These are phyloP conservation scores for Paraconiothyrium sp. DNA, from an alignment of 2,329 filamentous ascomycete genomes.

Conservation along the genomic window DNA sequence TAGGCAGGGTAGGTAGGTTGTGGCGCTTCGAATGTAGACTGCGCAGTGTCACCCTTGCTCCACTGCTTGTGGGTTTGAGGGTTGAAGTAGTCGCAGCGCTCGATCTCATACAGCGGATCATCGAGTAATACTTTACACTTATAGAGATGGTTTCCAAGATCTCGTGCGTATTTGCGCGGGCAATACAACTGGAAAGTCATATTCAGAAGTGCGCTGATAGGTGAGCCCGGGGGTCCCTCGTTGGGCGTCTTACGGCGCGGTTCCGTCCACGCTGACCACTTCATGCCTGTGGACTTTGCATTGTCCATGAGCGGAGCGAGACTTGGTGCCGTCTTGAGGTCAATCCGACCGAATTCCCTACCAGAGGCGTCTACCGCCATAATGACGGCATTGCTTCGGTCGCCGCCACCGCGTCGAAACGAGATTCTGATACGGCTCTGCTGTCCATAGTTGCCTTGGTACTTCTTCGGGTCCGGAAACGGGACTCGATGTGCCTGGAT, in stretches of 20 bases:
- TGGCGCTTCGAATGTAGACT: constrained; percentile 25
- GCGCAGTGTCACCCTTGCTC: constrained; percentile 19
- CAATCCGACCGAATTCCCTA: constrained; percentile 78
- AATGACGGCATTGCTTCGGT: constrained; percentile 71
- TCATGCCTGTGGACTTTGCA: constrained; percentile 68
- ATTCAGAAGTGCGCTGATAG: constrained; percentile 45
- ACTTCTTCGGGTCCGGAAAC: constrained; percentile 70
- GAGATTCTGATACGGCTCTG: constrained; percentile 78
- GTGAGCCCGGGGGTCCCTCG: constrained; percentile 58
- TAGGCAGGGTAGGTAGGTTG: constrained; percentile 32
- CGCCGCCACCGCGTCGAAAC: constrained; percentile 68
- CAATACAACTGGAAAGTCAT: constrained; percentile 84
- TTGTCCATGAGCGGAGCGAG: constrained; percentile 77
- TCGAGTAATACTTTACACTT: constrained; percentile 74
- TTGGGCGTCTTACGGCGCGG: constrained; percentile 68
- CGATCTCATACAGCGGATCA: constrained; percentile 68
- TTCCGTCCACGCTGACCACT: constrained; percentile 76
- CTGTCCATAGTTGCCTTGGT: constrained; percentile 65
- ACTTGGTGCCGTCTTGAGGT: constrained; percentile 71
- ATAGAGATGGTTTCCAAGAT: constrained; percentile 74
- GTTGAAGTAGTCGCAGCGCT: constrained; percentile 76
- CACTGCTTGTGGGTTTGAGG: constrained; percentile 64
- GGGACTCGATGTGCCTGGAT: constrained; percentile 76
- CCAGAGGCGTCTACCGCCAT: constrained; percentile 77
- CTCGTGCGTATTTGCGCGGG: constrained; percentile 69